These are phyloP conservation scores for Coniochaeta ligniaria DNA, from an alignment of 2,329 filamentous ascomycete genomes.

Conservation along the genomic window DNA sequence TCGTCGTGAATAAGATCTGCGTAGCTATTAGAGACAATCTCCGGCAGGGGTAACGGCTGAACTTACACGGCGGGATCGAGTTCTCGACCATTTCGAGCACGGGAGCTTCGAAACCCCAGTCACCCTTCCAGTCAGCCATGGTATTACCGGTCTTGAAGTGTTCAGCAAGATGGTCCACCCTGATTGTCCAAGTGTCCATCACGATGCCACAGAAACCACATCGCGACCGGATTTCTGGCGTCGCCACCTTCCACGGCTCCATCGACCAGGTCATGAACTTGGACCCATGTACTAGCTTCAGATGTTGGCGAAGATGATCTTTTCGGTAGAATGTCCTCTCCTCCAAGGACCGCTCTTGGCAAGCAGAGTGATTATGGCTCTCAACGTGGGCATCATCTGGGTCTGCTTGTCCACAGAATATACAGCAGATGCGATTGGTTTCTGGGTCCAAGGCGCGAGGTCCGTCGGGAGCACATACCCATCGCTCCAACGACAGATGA, in stretches of 20 bases:
- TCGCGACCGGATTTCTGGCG: conserved; percentile 53
- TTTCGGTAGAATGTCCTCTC: conserved; percentile 63
- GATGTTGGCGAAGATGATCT: conserved; percentile 59
- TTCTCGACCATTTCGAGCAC: conserved; percentile 59
- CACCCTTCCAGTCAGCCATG: conserved; percentile 65
- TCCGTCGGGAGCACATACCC: conserved; percentile 56
- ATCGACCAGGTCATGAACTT: conserved; percentile 59
- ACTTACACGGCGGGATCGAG: conserved; percentile 57
- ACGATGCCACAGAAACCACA: conserved; percentile 60
- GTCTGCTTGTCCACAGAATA: conserved; percentile 51
- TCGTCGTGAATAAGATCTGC: conserved; percentile 58
- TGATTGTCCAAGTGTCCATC: conserved; percentile 53
- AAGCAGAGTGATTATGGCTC: conserved; percentile 53
- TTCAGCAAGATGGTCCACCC: conserved; percentile 58
- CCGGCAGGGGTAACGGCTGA: conserved; percentile 18
- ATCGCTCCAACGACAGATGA: conserved; percentile 57
- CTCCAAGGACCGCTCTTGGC: conserved; percentile 54
- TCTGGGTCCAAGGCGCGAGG: conserved; percentile 49
- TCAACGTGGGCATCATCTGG: conserved; percentile 51
- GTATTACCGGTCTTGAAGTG: conserved; percentile 60
- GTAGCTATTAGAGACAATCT: conserved; percentile 10
- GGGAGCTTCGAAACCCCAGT: conserved; percentile 59
- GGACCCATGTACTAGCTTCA: conserved; percentile 54
- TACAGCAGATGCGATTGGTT: conserved; percentile 48
- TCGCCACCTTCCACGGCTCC: conserved; percentile 54